phyloP scores from a whole-genome alignment of 495 filamentous ascomycete species.

The Peziza echinospora region DNA sequence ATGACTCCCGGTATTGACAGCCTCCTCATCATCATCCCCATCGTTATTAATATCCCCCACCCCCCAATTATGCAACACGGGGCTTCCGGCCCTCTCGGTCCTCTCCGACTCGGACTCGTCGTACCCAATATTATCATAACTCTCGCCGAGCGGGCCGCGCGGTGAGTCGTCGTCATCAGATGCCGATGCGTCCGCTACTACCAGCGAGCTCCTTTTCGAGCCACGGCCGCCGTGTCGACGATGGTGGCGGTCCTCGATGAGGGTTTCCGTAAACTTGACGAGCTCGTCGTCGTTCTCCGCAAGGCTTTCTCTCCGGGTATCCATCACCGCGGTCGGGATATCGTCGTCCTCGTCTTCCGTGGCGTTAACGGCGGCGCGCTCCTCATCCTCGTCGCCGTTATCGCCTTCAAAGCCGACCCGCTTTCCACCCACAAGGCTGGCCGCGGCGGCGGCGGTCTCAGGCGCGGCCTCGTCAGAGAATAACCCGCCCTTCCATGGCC shows the following conservation, averaged over 20 bases:
- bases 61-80: too few relatives aligned
- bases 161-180: neutral
- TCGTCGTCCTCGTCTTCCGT: constrained; percentile 2
- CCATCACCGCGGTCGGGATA: neutral
- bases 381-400: constrained; percentile 12
- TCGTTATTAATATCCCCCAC: too few relatives aligned
- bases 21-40: too few relatives aligned
- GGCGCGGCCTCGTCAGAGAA: constrained; percentile 2
- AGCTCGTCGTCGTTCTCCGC: neutral
- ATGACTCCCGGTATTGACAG: too few relatives aligned
- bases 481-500: constrained; percentile 61
- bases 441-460: too few relatives aligned
- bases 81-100: too few relatives aligned
- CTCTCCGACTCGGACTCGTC: neutral
- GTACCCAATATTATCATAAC: neutral
- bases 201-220: too few relatives aligned
- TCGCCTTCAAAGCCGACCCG: constrained; percentile 17
- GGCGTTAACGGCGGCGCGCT: constrained; percentile 8
- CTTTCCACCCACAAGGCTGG: constrained; percentile 7
- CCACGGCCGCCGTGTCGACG: neutral
- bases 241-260: neutral
- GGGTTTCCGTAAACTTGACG: neutral
- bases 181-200: neutral
- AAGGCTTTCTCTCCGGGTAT: neutral
- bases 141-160: neutral